A percentile compares a stretch with the other conserved stretches of the same genome.
Conservation (phyloP, 2,329 filamentous ascomycete species). For the Trichophyton equinum region DNA sequence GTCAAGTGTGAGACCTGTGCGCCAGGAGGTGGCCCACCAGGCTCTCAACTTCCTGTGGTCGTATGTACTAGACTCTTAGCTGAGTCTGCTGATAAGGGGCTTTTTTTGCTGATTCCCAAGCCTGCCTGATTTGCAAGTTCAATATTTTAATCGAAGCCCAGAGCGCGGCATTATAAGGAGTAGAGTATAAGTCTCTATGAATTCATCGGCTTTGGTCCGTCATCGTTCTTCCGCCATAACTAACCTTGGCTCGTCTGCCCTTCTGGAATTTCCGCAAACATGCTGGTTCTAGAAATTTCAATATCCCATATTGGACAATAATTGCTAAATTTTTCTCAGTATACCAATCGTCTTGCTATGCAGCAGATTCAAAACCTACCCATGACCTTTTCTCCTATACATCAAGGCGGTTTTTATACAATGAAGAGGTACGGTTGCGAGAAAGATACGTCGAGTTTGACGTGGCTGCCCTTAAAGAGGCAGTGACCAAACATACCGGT, state of each 20-base stretch:
- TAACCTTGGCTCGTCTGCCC: background rate
- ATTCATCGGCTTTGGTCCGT: background rate
- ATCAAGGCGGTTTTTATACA: slow-evolving; percentile 11
- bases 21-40: too few relatives aligned
- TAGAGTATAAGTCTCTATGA: background rate
- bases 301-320: background rate
- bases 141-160: too few relatives aligned
- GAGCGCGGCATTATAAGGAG: too few relatives aligned
- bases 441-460: slow-evolving; percentile 11
- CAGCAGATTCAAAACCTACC: background rate
- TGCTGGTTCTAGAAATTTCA: background rate
- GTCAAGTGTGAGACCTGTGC: too few relatives aligned
- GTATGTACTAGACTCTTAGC: too few relatives aligned
- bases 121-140: too few relatives aligned
- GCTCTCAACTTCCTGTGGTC: too few relatives aligned
- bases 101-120: too few relatives aligned
- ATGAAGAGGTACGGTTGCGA: slow-evolving; percentile 7
- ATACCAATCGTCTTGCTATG: background rate
- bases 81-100: too few relatives aligned
- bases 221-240: background rate
- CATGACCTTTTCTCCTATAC: slow-evolving; percentile 11
- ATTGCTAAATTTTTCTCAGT: background rate
- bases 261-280: background rate
- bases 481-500: slow-evolving; percentile 1
- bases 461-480: slow-evolving; percentile 5